Evolutionary conservation across 2,329 filamentous ascomycete species (phyloP).

Genomic region (Sporothrix inflata): DNA sequence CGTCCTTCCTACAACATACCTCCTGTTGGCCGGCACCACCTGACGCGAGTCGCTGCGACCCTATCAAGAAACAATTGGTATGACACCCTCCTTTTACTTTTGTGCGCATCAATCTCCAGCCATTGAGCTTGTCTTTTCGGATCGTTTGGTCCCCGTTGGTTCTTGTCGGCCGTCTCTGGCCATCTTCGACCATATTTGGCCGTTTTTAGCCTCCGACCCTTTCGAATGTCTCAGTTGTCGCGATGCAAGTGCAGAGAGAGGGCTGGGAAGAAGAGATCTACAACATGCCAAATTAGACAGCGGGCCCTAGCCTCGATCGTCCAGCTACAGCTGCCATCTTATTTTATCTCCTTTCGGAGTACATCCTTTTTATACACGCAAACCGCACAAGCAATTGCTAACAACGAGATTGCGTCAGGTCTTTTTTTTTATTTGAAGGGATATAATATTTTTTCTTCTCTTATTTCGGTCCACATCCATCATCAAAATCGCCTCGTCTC

Average conservation of each 20-base stretch:
- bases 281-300: constrained; percentile 9
- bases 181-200: not conserved
- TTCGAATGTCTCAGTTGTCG: constrained; percentile 5
- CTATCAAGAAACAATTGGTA: not conserved
- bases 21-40: not conserved
- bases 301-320: not conserved
- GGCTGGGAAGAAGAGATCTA: constrained; percentile 20
- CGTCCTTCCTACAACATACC: not conserved
- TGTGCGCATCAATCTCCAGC: not conserved
- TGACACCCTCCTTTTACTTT: not conserved
- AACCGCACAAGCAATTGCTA: not conserved
- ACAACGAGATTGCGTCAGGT: constrained; percentile 13
- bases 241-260: constrained; percentile 6
- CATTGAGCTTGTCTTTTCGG: not conserved
- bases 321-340: not conserved
- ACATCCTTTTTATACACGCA: not conserved
- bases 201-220: not conserved
- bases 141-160: not conserved
- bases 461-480: not conserved
- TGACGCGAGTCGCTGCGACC: not conserved
- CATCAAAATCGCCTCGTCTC: not conserved
- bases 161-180: not conserved
- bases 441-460: not conserved
- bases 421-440: not conserved
- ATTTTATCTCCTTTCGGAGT: not conserved